Conservation (phyloP, 257 asterid species). For the Solanum chaucha region DNA sequence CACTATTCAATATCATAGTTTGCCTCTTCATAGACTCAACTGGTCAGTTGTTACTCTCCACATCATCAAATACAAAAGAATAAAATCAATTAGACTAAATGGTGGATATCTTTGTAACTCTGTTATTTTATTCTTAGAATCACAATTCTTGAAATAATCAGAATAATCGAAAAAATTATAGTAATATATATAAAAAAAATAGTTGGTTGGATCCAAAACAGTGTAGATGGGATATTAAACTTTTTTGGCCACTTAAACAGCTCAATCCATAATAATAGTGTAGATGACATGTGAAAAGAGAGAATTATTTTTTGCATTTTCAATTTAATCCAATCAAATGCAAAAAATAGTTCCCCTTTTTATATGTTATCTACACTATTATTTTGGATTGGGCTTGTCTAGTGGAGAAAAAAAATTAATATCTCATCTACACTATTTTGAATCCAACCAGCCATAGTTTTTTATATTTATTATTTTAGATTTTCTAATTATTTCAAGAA, state of each 20-base stretch:
- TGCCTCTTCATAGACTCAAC: neutral
- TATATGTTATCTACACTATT: neutral
- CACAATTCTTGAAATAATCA: neutral
- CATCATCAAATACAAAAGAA: neutral
- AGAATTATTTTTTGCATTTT: neutral
- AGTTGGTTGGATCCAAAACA: neutral
- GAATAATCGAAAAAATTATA: neutral
- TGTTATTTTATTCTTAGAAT: neutral
- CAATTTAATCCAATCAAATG: no score
- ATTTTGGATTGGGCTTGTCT: neutral
- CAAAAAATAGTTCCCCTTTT: no score
- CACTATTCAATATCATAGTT: neutral
- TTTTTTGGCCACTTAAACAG: no score
- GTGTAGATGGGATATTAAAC: no score
- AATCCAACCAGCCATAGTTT: conserved; percentile 1
- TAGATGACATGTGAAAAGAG: neutral
- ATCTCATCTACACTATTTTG: neutral
- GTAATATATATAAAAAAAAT: neutral
- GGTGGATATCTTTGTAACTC: neutral
- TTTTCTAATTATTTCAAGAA: neutral
- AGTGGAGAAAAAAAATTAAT: neutral
- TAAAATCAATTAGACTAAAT: neutral
- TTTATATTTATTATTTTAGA: conserved; percentile 4
- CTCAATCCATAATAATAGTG: no score
- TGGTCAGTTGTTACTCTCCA: neutral